A percentile compares a stretch with the other conserved stretches of the same genome.
phyloP scores from a whole-genome alignment of 2,329 filamentous ascomycete species.

The Curvularia sp. region DNA sequence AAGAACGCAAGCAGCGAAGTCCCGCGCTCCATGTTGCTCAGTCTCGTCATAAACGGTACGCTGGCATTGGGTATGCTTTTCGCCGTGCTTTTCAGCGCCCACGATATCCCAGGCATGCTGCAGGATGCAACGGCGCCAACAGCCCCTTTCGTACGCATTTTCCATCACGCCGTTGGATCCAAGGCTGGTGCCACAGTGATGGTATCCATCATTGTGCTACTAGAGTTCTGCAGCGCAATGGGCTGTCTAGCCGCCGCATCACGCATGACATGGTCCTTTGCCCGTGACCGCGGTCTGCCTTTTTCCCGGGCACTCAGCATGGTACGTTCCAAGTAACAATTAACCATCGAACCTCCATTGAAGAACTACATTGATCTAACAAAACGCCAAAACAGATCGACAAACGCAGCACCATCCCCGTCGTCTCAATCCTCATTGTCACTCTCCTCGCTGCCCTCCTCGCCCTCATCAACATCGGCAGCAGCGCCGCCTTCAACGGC shows the following conservation, averaged over 20 bases:
- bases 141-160: slow-evolving; percentile 61
- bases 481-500: slow-evolving; percentile 48
- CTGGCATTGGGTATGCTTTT: slow-evolving; percentile 53
- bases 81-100: slow-evolving; percentile 52
- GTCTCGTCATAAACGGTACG: slow-evolving; percentile 51
- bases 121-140: slow-evolving; percentile 24
- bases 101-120: slow-evolving; percentile 36
- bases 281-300: slow-evolving; percentile 53
- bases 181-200: slow-evolving; percentile 56
- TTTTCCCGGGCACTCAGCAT: slow-evolving; percentile 44
- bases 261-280: slow-evolving; percentile 55
- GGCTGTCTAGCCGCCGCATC: slow-evolving; percentile 52
- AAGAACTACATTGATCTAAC: neutral
- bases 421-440: slow-evolving; percentile 57
- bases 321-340: slow-evolving; percentile 22
- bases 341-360: neutral
- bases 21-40: slow-evolving; percentile 54
- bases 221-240: slow-evolving; percentile 53
- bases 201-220: slow-evolving; percentile 52
- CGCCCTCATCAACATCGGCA: slow-evolving; percentile 61
- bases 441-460: slow-evolving; percentile 55
- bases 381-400: slow-evolving; percentile 34
- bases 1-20: slow-evolving; percentile 47
- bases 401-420: slow-evolving; percentile 50
- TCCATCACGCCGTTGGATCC: slow-evolving; percentile 47